Evolutionary conservation across 108 stramenopile species (phyloP).

Genomic region (Nannochloropsis gaditana): DNA sequence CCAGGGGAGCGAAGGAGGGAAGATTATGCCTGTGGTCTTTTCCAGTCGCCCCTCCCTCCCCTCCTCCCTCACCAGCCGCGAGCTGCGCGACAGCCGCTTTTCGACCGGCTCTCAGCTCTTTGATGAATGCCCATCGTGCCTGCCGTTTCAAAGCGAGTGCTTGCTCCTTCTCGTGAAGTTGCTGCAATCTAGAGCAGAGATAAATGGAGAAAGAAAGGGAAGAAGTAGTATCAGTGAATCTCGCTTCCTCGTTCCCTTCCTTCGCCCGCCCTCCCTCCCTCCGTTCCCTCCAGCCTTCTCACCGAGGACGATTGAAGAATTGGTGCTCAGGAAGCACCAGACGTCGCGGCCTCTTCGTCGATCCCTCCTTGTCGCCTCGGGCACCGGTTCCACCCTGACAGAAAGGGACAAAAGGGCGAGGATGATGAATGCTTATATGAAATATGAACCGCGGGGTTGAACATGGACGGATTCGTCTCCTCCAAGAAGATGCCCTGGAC

Average conservation of each 20-base stretch:
- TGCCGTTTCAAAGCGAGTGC: background rate
- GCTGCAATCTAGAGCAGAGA: background rate
- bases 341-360: constrained; percentile 4
- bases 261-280: background rate
- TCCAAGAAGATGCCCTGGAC: background rate
- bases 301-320: background rate
- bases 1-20: too few species aligned
- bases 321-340: background rate
- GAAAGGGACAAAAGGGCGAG: background rate
- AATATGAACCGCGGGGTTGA: too few species aligned
- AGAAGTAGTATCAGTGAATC: background rate
- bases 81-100: background rate
- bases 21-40: background rate
- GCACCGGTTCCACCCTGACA: background rate
- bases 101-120: background rate
- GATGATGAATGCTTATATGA: background rate
- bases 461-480: background rate
- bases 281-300: background rate
- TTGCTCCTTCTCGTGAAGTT: background rate
- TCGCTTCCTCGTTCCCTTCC: too few species aligned
- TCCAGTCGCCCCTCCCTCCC: background rate
- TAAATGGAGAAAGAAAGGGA: background rate
- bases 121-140: background rate
- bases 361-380: constrained; percentile 24
- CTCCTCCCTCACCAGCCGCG: background rate